Base-by-base conservation (phyloP, 345 rosid species). In the Eucalyptus camaldulensis region DNA sequence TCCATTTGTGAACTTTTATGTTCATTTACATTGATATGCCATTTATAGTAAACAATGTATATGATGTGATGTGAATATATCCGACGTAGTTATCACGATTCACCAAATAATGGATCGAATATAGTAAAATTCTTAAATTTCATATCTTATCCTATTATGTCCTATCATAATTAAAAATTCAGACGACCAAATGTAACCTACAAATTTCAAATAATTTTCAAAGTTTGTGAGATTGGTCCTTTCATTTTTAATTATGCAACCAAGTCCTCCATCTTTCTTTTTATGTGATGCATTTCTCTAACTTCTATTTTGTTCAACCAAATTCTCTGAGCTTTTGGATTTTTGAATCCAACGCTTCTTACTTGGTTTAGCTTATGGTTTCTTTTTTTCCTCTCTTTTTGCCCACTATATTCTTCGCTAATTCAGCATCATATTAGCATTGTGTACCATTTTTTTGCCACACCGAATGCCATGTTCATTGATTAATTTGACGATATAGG, bases 41-140 rank as follows among this genome's bases (percentile, higher is more conserved):
- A 51, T 51, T 51, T 51, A 51, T 17, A 51, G 8, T 51, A 51
- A 51, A 51, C 8, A 51, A 51, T 51, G 22, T 51, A 51, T 2
- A 17, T 51, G 9, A 51, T 51, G 0, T 16, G 21, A 16, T 51
- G 4, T 51, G 9, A 51, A 17, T 51, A 51, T 17, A 51, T 51
- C 22, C 1, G 2, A 51, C 4, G 0, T 51, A 51, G 1, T 1
- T 51, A 51, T 51, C 22, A 3, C 1, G 22, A 51, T 51, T 51
- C 1, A 3, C 9, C 22, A 51, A 51, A 17, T 51, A 51, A 51
- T 17, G 0, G 22, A 51, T 51, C 7, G 22, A 9, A 51, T 17
- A 51, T 51, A 7, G 9, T 51, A 17, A 51, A 51, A 51, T 51
- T 4, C 2, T 0, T 51, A 7, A 51, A 51, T 51, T 51, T 51